Conservation (phyloP, 257 asterid genomes). For the Jaltomata sinuosa region DNA sequence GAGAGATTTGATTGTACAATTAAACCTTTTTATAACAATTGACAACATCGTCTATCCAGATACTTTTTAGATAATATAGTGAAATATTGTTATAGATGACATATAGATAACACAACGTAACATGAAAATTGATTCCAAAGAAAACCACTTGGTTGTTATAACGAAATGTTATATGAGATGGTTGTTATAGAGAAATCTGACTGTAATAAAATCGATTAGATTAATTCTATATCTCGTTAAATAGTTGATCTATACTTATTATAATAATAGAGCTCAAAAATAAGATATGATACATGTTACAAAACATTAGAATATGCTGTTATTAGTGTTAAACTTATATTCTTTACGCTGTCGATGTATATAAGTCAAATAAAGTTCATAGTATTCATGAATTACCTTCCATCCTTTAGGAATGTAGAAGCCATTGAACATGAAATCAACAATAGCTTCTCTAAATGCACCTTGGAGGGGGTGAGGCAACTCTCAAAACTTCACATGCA, state of each 20-base stretch:
- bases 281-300: not conserved
- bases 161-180: too few species aligned
- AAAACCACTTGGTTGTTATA: not conserved
- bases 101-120: too few species aligned
- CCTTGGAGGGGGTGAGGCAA: constrained; percentile 55
- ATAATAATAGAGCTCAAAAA: not conserved
- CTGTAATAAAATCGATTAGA: too few species aligned
- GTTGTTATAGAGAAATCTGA: not conserved
- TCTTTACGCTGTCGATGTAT: too few species aligned
- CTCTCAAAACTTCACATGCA: constrained; percentile 47
- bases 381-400: constrained; percentile 22
- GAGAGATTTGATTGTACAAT: too few species aligned
- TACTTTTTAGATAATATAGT: not conserved
- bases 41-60: too few species aligned
- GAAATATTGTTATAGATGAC: not conserved
- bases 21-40: too few species aligned
- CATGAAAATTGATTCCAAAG: not conserved
- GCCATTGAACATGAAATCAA: constrained; percentile 41
- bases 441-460: constrained; percentile 47
- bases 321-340: too few species aligned
- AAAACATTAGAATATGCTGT: too few species aligned
- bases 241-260: too few species aligned
- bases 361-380: not conserved
- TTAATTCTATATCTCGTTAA: too few species aligned
- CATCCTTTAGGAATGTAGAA: constrained; percentile 58